Evolutionary conservation across 306 rosid genomes (phyloP), one percentile per base, ranked within the genome.

Genomic region (Sphenostylis stenocarpa): DNA sequence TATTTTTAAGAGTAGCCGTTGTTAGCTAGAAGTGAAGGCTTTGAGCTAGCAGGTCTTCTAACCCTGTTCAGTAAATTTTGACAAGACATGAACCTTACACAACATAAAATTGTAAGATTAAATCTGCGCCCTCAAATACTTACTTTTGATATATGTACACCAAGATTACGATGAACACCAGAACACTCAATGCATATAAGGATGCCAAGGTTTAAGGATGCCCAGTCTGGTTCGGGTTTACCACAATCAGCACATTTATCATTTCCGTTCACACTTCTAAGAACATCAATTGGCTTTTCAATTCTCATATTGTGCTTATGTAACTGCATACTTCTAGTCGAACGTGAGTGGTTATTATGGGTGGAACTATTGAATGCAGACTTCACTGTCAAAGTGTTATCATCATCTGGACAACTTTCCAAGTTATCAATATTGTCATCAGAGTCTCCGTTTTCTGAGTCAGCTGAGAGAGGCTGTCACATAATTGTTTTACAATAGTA

Each of bases 201-300:
- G 81, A 90, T 84, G 41, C 97, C 96, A 7, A 92, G 95, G 88
- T 92, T 92, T 75, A 92, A 77, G 73, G 97, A 92, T 74, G 96
- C 97, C 96, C 97, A 92, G 45, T 92, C 91, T 67, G 97, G 97
- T 67, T 88, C 97, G 66, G 96, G 89, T 36, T 90, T 89, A 64
- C 96, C 96, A 79, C 97, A 92, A 81, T 92, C 96, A 60, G 95
- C 97, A 81, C 97, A 92, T 77, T 79, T 90, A 76, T 92, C 96
- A 84, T 92, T 92, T 45, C 97, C 97, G 8, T 85, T 24, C 69
- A 92, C 96, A 67, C 79, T 84, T 84, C 91, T 88, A 43, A 92
- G 90, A 68, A 90, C 73, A 77, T 88, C 91, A 82, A 90, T 82
- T 52, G 93, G 96, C 73, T 88, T 86, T 80, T 90, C 96, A 74